Base-by-base conservation (phyloP, 2,329 filamentous ascomycete species). In the Penicillium expansum region DNA sequence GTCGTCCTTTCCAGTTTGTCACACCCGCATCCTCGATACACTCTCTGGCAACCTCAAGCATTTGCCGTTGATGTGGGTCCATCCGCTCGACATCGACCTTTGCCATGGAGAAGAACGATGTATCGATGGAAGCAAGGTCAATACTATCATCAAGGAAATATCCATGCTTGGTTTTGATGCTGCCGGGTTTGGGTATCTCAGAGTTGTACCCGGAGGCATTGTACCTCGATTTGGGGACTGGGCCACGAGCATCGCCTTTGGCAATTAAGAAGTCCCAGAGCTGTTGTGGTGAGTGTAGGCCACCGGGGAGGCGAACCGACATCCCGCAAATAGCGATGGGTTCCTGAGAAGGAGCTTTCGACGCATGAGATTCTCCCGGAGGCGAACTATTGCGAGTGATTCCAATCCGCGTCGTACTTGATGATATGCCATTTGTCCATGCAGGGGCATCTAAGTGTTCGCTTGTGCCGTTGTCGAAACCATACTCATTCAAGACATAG, bases 51-150 rank as follows among this genome's bases (percentile, higher is more conserved):
- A 70, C 63, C 42, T 72, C 70, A 1, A 73, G 54, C 20, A 70
- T 33, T 8, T 61, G 54, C 2, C 69, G 58, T 39, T 71, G 69
- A 43, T 70, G 67, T 0, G 70, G 70, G 39, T 73, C 70, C 29
- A 60, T 38, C 1, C 35, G 27, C 43, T 59, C 62, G 0, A 61
- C 55, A 30, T 72, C 70, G 0, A 24, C 27, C 1, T 43, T 29
- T 4, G 47, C 41, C 48, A 71, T 64, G 2, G 55, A 43, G 48
- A 68, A 72, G 51, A 69, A 67, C 1, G 60, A 55, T 1, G 64
- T 58, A 50, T 73, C 70, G 1, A 72, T 37, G 9, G 24, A 20
- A 9, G 18, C 48, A 5, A 68, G 37, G 30, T 69, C 60, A 30
- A 54, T 33, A 7, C 51, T 54, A 11, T 70, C 62, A 11, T 69